Evolutionary conservation across 2,329 filamentous ascomycete genomes (phyloP), one percentile per base, ranked within the genome.

Genomic region (Talaromyces sp.): DNA sequence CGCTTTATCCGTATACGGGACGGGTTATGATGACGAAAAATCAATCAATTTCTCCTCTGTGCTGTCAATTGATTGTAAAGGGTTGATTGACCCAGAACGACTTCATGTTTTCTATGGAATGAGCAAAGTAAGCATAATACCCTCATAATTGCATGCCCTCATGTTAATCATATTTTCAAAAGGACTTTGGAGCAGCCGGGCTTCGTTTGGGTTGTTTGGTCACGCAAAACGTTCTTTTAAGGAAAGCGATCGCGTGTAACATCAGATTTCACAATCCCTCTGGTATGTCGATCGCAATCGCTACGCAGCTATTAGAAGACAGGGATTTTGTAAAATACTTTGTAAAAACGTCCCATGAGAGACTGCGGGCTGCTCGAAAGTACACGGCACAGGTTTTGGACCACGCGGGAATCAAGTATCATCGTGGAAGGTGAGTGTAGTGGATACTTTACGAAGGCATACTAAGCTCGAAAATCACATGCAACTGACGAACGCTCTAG

Each of bases 101-200:
- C 73, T 86, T 0, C 84, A 87, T 67, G 76, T 84, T 1, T 66
- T 83, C 4, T 79, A 76, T 55, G 77, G 76, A 0, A 73, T 79
- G 58, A 75, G 73, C 65, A 75, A 78, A 67, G 71, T 70, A 68
- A 28, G 65, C 8, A 40, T 6, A 40, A n/a, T 1, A 1, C 14
- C n/a, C 14, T 40, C 36, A 4, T 40, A 7, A n/a, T 40, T n/a
- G 1, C 16, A n/a, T 6, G 12, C 5, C 5, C 7, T 7, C n/a
- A n/a, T 8, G 5, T 7, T 40, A 40, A 40, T n/a, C 8, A 40
- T 52, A 52, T 27, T 52, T 23, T n/a, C 12, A 40, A 44, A 57
- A 31, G 71, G 71, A 73, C 57, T 73, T 73, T 50, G 70, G 70
- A 14, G 68, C 70, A 7, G 71, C 70, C 1, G 71, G 70, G 18